Conservation (phyloP, 192 early-diverging fungal genomes). For the Backusella tuberculispora region DNA sequence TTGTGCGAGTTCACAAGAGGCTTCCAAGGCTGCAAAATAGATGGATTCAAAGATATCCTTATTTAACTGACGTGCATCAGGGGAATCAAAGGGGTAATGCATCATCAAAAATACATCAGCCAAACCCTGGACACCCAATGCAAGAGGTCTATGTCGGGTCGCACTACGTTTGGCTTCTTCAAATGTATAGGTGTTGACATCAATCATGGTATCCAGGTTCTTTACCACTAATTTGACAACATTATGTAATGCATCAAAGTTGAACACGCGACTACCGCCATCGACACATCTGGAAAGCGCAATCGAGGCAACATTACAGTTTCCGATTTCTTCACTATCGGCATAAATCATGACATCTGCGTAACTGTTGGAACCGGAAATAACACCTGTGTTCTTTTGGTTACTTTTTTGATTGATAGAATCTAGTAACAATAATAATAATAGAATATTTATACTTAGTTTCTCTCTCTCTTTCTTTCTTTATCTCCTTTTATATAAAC, state of each 20-base stretch:
- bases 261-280: constrained; percentile 58
- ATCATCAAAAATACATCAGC: constrained; percentile 95
- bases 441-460: not conserved
- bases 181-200: constrained; percentile 94
- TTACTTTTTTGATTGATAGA: constrained; percentile 96
- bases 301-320: constrained; percentile 95
- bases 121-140: constrained; percentile 90
- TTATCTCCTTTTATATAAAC: not conserved
- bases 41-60: constrained; percentile 92
- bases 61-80: constrained; percentile 83
- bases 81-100: constrained; percentile 90
- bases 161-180: constrained; percentile 83
- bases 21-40: constrained; percentile 90
- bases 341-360: constrained; percentile 94
- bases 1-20: constrained; percentile 87
- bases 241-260: constrained; percentile 81
- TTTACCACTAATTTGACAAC: constrained; percentile 85
- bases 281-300: constrained; percentile 89
- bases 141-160: constrained; percentile 91
- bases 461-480: not conserved
- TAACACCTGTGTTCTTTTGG: constrained; percentile 97
- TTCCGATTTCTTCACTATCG: constrained; percentile 89
- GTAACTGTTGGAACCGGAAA: constrained; percentile 95
- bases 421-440: constrained; percentile 50
- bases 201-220: constrained; percentile 97